These are phyloP conservation scores for Trichosporon ovoides DNA, from an alignment of 1,284 basidiomycete genomes.

Conservation along the genomic window DNA sequence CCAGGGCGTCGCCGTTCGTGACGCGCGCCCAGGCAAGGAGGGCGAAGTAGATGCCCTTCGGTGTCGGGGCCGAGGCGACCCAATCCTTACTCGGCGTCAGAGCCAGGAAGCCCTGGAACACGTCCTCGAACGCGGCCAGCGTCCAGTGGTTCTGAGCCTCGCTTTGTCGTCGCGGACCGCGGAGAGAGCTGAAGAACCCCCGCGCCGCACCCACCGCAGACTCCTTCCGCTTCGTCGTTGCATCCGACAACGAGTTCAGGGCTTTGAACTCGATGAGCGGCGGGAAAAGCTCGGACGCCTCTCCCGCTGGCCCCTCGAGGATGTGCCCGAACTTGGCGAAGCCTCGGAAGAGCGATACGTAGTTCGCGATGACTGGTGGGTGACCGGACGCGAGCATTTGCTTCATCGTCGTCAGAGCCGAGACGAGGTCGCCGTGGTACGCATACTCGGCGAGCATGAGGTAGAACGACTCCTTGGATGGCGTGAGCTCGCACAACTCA, in stretches of 20 bases:
- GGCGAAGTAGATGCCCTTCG: constrained; percentile 32
- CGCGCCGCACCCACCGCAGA: not conserved
- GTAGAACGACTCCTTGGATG: constrained; percentile 64
- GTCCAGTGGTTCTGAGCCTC: constrained; percentile 26
- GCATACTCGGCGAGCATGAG: constrained; percentile 63
- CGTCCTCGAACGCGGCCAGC: constrained; percentile 22
- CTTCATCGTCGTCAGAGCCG: constrained; percentile 59
- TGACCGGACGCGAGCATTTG: constrained; percentile 59
- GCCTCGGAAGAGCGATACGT: constrained; percentile 68
- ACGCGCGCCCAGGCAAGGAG: constrained; percentile 38
- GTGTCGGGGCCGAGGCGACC: constrained; percentile 24
- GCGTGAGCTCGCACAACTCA: constrained; percentile 36
- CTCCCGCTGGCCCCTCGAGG: constrained; percentile 12
- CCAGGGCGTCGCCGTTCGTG: constrained; percentile 30
- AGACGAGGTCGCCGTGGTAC: constrained; percentile 62
- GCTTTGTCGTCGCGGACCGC: not conserved
- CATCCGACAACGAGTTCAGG: not conserved
- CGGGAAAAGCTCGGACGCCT: constrained; percentile 14
- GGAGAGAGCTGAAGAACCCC: constrained; percentile 9
- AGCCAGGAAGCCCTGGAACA: constrained; percentile 33
- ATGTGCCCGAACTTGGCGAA: constrained; percentile 55
- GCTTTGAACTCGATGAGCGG: not conserved
- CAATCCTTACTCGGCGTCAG: constrained; percentile 9
- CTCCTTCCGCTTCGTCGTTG: not conserved
- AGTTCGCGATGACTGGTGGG: constrained; percentile 46